Base-by-base conservation (phyloP, 2,329 filamentous ascomycete species). In the Botrytis fragariae region DNA sequence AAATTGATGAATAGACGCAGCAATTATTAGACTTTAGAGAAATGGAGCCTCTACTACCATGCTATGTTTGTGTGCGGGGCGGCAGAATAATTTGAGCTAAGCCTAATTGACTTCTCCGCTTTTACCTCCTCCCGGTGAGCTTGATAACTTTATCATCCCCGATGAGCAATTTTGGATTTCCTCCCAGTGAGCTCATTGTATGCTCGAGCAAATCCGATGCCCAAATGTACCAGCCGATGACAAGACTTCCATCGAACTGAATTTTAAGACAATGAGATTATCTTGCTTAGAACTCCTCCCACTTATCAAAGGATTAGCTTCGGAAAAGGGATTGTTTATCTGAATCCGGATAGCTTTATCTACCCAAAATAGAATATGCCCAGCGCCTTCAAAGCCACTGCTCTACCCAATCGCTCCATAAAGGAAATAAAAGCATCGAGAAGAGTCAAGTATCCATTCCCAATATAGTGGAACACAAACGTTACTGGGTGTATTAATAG, bases 51-150 rank as follows among this genome's bases (percentile, higher is more conserved):
- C 29, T 29, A 57, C 22, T 54, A 54, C 48, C 25, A n/a, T n/a
- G 45, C 25, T 8, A 8, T 68, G 48, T 29, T 57, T 25, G 22
- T 35, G 25, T 57, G 35, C 32, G 48, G 64, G 65, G 37, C 37
- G 48, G 65, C 65, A 69, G 65, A 69, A 69, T 57, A 57, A 42
- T 69, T 32, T n/a, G 16, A 57, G 65, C 65, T 69, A 69, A 14
- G n/a, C 48, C 35, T 44, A 57, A 69, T 32, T 57, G 20, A 16
- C 5, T 32, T 69, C 35, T 42, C 65, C 48, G 37, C 65, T 18
- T 42, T 22, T 14, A n/a, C 35, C 8, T n/a, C 16, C 45, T 68
- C 45, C 63, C 35, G 64, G 35, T 68, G 64, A 65, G 63, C 63
- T 65, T 12, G 51, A 57, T 32, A 57, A 57, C 51, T 35, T 25